Conservation (phyloP, 2,329 filamentous ascomycete genomes). For the Colletotrichum orchidophilum region DNA sequence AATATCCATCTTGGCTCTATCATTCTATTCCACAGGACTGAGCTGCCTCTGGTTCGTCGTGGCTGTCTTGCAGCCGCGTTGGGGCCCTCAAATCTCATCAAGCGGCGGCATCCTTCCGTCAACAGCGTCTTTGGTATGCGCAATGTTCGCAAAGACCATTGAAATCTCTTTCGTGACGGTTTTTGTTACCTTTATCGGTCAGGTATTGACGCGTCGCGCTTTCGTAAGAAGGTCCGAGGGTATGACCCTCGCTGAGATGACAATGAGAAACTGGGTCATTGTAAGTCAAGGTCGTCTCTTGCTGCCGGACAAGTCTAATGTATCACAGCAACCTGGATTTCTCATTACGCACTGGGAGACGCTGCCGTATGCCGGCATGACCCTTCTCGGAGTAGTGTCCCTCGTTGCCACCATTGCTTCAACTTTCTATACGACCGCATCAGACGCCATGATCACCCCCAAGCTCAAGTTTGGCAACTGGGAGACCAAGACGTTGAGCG, state of each 20-base stretch:
- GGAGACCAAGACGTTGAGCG: slow-evolving; percentile 59
- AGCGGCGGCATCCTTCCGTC: slow-evolving; percentile 65
- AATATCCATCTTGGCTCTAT: slow-evolving; percentile 56
- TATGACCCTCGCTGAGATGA: slow-evolving; percentile 79
- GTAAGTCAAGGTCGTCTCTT: slow-evolving; percentile 35
- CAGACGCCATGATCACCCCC: slow-evolving; percentile 78
- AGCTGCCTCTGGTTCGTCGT: slow-evolving; percentile 74
- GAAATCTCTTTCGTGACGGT: slow-evolving; percentile 82
- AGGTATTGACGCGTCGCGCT: slow-evolving; percentile 76
- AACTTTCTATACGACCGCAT: slow-evolving; percentile 80
- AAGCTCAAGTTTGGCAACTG: slow-evolving; percentile 70
- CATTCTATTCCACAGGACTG: slow-evolving; percentile 70
- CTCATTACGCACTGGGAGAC: slow-evolving; percentile 75
- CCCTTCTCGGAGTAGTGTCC: slow-evolving; percentile 71
- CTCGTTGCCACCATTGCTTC: slow-evolving; percentile 72
- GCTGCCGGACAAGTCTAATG: neutral
- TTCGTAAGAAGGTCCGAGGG: slow-evolving; percentile 69
- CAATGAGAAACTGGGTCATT: slow-evolving; percentile 79
- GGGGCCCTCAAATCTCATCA: slow-evolving; percentile 64
- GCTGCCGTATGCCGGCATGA: slow-evolving; percentile 70
- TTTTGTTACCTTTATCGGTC: slow-evolving; percentile 78
- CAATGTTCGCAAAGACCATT: slow-evolving; percentile 78
- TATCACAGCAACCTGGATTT: slow-evolving; percentile 68
- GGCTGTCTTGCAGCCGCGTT: slow-evolving; percentile 70
- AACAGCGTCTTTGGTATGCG: slow-evolving; percentile 73